Evolutionary conservation across 83 land plant species (phyloP).

Genomic region (Thuja plicata): DNA sequence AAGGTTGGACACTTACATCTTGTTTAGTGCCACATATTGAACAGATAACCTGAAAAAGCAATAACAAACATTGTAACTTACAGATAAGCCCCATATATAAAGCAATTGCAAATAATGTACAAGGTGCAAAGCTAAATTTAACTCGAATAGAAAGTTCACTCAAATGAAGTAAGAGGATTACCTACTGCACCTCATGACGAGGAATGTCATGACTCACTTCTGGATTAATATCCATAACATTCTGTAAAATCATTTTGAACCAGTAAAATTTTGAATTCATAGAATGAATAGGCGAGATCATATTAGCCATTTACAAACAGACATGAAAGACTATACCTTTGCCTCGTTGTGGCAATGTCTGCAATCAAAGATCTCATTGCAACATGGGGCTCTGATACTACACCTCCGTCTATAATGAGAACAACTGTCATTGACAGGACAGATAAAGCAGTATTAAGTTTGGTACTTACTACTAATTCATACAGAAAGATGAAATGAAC

Average conservation of each 20-base stretch:
- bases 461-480: not conserved
- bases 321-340: constrained; percentile 36
- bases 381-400: constrained; percentile 83
- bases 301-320: not conserved
- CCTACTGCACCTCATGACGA: constrained; percentile 57
- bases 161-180: not conserved
- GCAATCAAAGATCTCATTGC: constrained; percentile 85
- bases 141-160: not conserved
- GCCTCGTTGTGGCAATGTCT: constrained; percentile 92
- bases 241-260: constrained; percentile 25
- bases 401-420: constrained; percentile 80
- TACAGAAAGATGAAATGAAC: not conserved
- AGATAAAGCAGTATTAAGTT: not conserved
- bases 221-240: constrained; percentile 36
- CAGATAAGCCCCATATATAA: not conserved
- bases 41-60: constrained; percentile 55
- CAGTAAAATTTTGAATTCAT: not conserved
- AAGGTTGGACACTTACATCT: constrained; percentile 41
- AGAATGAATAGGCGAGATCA: not conserved
- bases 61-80: not conserved
- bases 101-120: constrained; percentile 1
- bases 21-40: constrained; percentile 74
- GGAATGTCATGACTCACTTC: constrained; percentile 64
- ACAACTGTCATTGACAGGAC: constrained; percentile 44
- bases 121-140: not conserved